A percentile compares a stretch with the other conserved stretches of the same genome.
Evolutionary conservation across 2,329 filamentous ascomycete genomes (phyloP).

Genomic region (Alternaria sp.): DNA sequence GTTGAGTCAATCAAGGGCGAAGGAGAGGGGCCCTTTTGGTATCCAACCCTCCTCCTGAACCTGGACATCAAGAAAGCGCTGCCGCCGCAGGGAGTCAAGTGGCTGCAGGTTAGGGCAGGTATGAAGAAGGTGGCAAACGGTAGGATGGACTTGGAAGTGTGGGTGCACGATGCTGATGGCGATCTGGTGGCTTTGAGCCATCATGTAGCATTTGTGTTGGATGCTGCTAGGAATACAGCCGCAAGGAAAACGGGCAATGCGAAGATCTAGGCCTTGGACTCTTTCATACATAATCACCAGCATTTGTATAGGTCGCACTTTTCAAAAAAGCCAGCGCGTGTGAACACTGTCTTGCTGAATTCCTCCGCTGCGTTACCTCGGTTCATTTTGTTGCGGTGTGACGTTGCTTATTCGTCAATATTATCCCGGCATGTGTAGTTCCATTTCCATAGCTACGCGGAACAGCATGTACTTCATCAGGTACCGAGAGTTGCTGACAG

Average conservation of each 20-base stretch:
- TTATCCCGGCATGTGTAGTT: not conserved
- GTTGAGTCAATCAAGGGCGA: conserved; percentile 58
- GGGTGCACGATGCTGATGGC: conserved; percentile 67
- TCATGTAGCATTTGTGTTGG: conserved; percentile 70
- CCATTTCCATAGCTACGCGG: not conserved
- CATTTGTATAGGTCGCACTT: not conserved
- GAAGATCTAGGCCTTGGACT: conserved; percentile 38
- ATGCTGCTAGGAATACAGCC: conserved; percentile 68
- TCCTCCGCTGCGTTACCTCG: not conserved
- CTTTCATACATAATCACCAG: not conserved
- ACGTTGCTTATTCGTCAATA: not conserved
- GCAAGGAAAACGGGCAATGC: conserved; percentile 51
- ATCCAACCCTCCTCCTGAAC: conserved; percentile 76
- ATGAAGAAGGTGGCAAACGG: conserved; percentile 74
- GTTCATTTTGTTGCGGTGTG: not conserved
- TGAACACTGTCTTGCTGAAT: not conserved
- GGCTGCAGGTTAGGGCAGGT: conserved; percentile 70
- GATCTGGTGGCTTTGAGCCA: conserved; percentile 72
- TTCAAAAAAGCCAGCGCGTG: not conserved
- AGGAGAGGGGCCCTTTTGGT: conserved; percentile 64
- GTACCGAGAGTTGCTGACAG: not conserved
- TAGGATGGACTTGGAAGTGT: conserved; percentile 75
- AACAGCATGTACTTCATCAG: not conserved
- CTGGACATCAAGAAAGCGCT: conserved; percentile 78
- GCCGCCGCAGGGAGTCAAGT: conserved; percentile 72